Evolutionary conservation across 139 green algal genomes (phyloP), one percentile per base, ranked within the genome.

Genomic region (Dunaliella primolecta): DNA sequence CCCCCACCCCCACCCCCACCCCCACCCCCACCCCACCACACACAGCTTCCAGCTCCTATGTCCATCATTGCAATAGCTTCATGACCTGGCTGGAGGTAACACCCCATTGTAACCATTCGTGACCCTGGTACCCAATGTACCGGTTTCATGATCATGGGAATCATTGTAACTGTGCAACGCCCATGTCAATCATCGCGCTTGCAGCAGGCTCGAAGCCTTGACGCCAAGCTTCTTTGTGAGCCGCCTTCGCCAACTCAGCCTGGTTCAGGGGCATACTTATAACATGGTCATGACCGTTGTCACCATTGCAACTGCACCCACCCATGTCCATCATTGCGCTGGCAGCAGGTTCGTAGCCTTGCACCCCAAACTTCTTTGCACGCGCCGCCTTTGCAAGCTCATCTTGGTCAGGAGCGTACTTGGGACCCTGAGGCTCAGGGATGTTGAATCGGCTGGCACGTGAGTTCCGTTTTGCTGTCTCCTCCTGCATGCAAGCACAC

Each of bases 311-410:
- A n/a, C 32, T 81, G 15, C 27, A 81, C 89, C 25, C 84, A 94
- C 93, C 93, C 64, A 91, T 91, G 34, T 95, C 89, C 91, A 94
- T 93, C 3, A 96, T 85, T 1, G 89, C 94, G 0, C 89, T 87
- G 25, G 89, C 84, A 1, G 93, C 88, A 20, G 89, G 84, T 11
- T 90, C 35, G 78, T 88, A 71, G 74, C 94, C 95, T 78, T 91
- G 87, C 15, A 88, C 81, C 0, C 93, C 94, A 87, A 95, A 97
- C 23, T 93, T 92, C 46, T 88, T 86, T 0, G 94, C 94, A 2
- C 94, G 86, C 74, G 83, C 36, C 74, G 86, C 85, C 46, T 87
- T 89, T 46, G 91, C 92, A 25, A 88, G 88, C 46, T 90, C 83
- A 25, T 95, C 90, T 71, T 91, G 83, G 20, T 81, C 81, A 24